Conservation (phyloP, 192 early-diverging fungal genomes). For the Thoreauomyces humboldtii region DNA sequence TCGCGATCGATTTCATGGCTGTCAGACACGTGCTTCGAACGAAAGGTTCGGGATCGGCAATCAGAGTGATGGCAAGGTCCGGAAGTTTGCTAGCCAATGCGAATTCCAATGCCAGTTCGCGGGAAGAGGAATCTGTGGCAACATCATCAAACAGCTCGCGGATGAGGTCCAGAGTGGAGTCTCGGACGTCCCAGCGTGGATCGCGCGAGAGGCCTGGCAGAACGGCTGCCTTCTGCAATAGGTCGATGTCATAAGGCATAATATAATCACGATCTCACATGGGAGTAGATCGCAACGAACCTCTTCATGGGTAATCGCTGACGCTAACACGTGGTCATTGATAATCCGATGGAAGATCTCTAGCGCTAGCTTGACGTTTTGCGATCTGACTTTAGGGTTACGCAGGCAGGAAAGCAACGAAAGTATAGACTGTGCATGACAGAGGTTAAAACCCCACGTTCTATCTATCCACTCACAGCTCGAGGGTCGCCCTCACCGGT, state of each 20-base stretch:
- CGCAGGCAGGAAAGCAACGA: too few relatives aligned
- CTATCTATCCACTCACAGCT: too few relatives aligned
- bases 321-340: too few relatives aligned
- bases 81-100: constrained; percentile 8
- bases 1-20: not conserved
- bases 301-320: too few relatives aligned
- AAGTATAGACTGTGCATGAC: too few relatives aligned
- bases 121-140: not conserved
- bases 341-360: too few relatives aligned
- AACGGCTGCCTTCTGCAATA: not conserved
- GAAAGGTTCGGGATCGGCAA: constrained; percentile 3
- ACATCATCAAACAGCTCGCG: constrained; percentile 1
- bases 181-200: constrained; percentile 22
- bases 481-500: too few relatives aligned
- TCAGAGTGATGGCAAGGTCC: not conserved
- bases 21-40: constrained; percentile 11
- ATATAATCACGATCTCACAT: too few relatives aligned
- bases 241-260: not conserved
- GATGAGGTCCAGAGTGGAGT: constrained; percentile 7
- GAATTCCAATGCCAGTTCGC: not conserved
- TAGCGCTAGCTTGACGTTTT: not conserved
- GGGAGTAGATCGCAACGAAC: too few relatives aligned
- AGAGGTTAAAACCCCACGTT: too few relatives aligned
- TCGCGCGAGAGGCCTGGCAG: not conserved
- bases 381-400: too few relatives aligned